These are phyloP conservation scores for Acidomyces sp. DNA, from an alignment of 495 filamentous ascomycete genomes.

Conservation along the genomic window DNA sequence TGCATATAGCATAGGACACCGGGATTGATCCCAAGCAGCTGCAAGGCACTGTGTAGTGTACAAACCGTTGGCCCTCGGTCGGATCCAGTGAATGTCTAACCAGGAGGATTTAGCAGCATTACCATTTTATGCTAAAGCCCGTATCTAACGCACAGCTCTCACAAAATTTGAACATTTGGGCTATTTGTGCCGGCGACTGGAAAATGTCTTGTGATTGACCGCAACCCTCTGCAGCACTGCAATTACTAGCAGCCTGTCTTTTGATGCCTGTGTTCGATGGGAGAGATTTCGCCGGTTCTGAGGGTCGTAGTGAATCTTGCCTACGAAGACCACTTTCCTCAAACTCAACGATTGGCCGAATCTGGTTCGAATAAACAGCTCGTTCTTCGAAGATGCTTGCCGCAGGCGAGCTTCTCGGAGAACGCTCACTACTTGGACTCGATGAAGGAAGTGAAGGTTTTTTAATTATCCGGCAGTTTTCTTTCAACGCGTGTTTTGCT, in stretches of 20 bases:
- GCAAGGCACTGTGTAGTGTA: not conserved
- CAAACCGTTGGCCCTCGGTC: not conserved
- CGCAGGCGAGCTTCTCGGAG: too few relatives aligned
- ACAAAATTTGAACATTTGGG: conserved; percentile 1
- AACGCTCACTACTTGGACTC: too few relatives aligned
- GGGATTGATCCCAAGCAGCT: not conserved
- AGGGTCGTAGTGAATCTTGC: too few relatives aligned
- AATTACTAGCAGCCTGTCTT: not conserved
- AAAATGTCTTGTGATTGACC: not conserved
- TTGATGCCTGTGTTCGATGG: not conserved
- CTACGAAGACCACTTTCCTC: not conserved
- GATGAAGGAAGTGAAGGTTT: too few relatives aligned
- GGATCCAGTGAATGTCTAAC: conserved; percentile 1
- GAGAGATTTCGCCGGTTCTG: too few relatives aligned
- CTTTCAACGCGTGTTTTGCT: too few relatives aligned
- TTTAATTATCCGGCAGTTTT: too few relatives aligned
- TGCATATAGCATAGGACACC: not conserved
- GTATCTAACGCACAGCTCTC: conserved; percentile 7
- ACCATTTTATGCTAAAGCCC: not conserved
- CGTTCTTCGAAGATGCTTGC: too few relatives aligned
- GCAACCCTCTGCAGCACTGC: not conserved
- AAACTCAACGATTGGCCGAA: not conserved
- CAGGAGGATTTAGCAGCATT: not conserved
- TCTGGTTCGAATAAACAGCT: too few relatives aligned
- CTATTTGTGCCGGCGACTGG: not conserved